phyloP scores from a whole-genome alignment of 371 early-diverging fungal genomes.

The Mortierella sp. region DNA sequence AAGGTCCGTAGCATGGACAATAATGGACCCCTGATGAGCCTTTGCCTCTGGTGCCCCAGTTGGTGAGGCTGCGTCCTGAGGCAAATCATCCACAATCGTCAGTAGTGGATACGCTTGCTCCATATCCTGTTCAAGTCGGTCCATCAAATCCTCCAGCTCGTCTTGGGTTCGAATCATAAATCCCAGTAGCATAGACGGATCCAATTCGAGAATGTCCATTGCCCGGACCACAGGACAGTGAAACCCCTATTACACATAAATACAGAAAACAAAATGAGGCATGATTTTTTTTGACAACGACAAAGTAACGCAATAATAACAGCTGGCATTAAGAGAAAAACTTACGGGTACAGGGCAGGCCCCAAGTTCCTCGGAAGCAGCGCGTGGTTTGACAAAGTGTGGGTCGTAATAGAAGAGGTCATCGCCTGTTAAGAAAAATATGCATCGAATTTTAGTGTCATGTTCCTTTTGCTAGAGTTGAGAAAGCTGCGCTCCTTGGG shows the following conservation, averaged over 20 bases:
- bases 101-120: constrained; percentile 31
- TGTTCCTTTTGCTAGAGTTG: too few species aligned
- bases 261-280: constrained; percentile 32
- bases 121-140: constrained; percentile 48
- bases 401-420: constrained; percentile 94
- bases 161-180: constrained; percentile 76
- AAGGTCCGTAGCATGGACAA: too few species aligned
- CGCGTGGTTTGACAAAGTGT: constrained; percentile 84
- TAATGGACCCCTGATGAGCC: too few species aligned
- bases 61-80: too few species aligned
- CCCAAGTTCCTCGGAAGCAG: constrained; percentile 61
- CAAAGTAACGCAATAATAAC: constrained; percentile 14
- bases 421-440: constrained; percentile 59
- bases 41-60: too few species aligned
- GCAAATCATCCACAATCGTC: constrained; percentile 25
- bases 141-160: constrained; percentile 72
- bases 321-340: not conserved
- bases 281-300: constrained; percentile 53
- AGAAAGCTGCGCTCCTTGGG: too few species aligned
- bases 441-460: not conserved
- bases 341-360: constrained; percentile 60
- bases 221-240: constrained; percentile 81
- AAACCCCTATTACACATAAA: constrained; percentile 62
- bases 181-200: constrained; percentile 94
- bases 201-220: constrained; percentile 78